These are phyloP conservation scores for Leccinellum luteum DNA, from an alignment of 768 basidiomycete genomes.

Conservation along the genomic window DNA sequence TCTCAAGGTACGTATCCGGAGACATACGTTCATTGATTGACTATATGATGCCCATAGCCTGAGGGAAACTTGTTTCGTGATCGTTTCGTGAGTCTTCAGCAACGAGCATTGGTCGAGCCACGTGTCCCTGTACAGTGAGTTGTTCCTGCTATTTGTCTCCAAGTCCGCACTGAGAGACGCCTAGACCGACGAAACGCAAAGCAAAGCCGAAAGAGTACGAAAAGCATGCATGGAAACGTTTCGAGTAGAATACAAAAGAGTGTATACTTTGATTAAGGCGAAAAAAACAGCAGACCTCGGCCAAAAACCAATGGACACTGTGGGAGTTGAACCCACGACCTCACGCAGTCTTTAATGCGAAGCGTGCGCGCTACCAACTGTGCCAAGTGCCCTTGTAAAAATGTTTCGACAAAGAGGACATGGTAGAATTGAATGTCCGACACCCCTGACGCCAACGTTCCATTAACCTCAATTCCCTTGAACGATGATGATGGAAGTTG, in stretches of 20 bases:
- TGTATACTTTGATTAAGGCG: too few species aligned
- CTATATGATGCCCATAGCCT: constrained; percentile 46
- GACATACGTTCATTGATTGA: neutral
- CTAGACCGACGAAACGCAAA: constrained; percentile 33
- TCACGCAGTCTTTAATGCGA: constrained; percentile 30
- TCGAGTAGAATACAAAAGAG: constrained; percentile 38
- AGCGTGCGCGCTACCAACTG: constrained; percentile 35
- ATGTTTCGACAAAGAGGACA: rapidly evolving
- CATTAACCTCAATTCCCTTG: neutral
- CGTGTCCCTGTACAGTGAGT: constrained; percentile 73
- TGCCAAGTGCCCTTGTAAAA: constrained; percentile 26
- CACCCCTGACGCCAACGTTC: constrained; percentile 10
- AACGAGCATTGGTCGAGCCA: constrained; percentile 84
- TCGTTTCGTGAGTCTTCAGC: constrained; percentile 83
- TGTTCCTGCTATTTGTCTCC: constrained; percentile 10
- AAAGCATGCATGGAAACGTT: constrained; percentile 78
- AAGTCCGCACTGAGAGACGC: neutral
- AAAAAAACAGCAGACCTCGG: too few species aligned
- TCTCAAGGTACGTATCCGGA: constrained; percentile 59
- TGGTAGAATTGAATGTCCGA: neutral
- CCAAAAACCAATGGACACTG: constrained; percentile 26
- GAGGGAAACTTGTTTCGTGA: constrained; percentile 94
- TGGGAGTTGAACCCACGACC: constrained; percentile 35
- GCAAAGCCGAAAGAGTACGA: constrained; percentile 63
- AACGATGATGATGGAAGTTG: constrained; percentile 28